Evolutionary conservation across 192 early-diverging fungal species (phyloP), one percentile per base, ranked within the genome.

Genomic region (Umbelopsis vinacea): DNA sequence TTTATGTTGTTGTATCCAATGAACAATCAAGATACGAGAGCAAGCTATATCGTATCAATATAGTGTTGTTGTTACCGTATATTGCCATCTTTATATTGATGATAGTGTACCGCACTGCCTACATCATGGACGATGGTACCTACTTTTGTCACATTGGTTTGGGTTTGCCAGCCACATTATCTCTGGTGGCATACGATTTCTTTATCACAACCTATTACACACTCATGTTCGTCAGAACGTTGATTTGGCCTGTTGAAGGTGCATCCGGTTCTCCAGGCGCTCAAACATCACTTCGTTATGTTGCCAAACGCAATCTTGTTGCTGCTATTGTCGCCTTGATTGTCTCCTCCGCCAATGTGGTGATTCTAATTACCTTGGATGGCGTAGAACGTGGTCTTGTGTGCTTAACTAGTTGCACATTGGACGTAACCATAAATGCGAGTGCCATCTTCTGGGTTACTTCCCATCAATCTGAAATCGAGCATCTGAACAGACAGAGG

Each of bases 371-470:
- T 2, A 1, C 79, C 12, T 77, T 81, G 48, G 47, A 78, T 52
- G 84, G 84, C 10, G 50, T 74, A 3, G 81, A 85, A 55, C 76
- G 79, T 43, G 84, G 84, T 52, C 52, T 83, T n/a, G 68, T 85
- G 17, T 85, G 84, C 60, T 66, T 85, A 29, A 78, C 81, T 10
- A 81, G 77, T 21, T 85, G 84, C 53, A 78, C 78, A 15, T 71
- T 85, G 19, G 84, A 85, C 70, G 84, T 85, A 24, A 83, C 82
- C 0, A 63, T 85, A n/a, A 85, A 83, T 45, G 75, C 79, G 17
- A 69, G 71, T 9, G 75, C 74, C 5, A 69, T 85, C n/a, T 82
- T 83, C 54, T 85, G 84, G 84, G 84, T 83, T 19, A 83, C 78
- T 12, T 71, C 69, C 38, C 75, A 72, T 63, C 57, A 63, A 63